These are phyloP conservation scores for Ormosia emarginata DNA, from an alignment of 306 rosid genomes.

Conservation along the genomic window DNA sequence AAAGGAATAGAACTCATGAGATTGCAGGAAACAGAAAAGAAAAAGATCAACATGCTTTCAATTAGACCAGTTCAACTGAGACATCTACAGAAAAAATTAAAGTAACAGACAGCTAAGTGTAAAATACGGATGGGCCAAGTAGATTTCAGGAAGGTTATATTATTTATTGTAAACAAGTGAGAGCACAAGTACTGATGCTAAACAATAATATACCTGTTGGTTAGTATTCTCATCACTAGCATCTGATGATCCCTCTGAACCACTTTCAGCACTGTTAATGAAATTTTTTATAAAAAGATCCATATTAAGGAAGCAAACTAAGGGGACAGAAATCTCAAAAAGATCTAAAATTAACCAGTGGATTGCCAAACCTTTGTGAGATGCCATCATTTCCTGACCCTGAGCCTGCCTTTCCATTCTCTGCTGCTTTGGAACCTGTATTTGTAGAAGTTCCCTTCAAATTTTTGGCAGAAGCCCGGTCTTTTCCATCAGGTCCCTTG, in stretches of 20 bases:
- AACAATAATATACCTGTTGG: constrained; percentile 59
- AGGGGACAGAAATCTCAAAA: constrained; percentile 14
- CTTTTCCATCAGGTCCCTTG: constrained; percentile 73
- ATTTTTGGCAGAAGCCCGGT: constrained; percentile 58
- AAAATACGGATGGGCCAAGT: background rate
- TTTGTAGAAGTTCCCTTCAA: constrained; percentile 61
- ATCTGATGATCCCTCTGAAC: constrained; percentile 85
- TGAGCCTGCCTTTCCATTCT: constrained; percentile 77
- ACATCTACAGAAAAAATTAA: background rate
- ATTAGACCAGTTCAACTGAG: constrained; percentile 11
- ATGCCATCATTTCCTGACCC: constrained; percentile 90
- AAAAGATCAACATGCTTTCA: background rate
- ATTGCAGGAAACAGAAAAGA: background rate
- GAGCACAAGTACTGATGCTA: background rate
- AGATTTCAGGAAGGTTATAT: background rate
- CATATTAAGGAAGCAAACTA: background rate
- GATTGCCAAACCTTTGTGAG: constrained; percentile 76
- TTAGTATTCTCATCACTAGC: constrained; percentile 76
- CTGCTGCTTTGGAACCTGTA: constrained; percentile 68
- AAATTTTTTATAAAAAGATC: background rate
- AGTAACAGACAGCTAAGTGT: background rate
- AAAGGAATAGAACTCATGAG: constrained; percentile 11
- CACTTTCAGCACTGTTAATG: constrained; percentile 71
- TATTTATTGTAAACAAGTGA: constrained; percentile 11
- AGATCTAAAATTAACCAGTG: constrained; percentile 17